phyloP scores from a whole-genome alignment of 768 basidiomycete species.

The Wakefieldia striispora region DNA sequence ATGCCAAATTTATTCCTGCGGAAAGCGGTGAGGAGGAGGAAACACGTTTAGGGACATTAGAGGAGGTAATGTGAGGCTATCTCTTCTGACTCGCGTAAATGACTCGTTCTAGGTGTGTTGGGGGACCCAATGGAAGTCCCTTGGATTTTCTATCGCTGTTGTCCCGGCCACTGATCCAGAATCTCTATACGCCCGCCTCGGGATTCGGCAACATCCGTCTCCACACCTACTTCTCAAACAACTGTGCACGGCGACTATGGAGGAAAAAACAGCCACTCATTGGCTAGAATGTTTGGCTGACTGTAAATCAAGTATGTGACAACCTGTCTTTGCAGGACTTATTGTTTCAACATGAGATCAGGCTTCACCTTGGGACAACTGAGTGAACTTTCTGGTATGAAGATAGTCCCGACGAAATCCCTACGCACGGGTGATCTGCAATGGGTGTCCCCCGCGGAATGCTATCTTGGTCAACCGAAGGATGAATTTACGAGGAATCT shows the following conservation, averaged over 20 bases:
- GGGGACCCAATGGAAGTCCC: conserved; percentile 55
- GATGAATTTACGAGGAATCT: conserved; percentile 69
- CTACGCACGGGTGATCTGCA: neutral
- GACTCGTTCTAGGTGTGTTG: conserved; percentile 55
- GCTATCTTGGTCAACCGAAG: conserved; percentile 56
- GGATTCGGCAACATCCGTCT: conserved; percentile 65
- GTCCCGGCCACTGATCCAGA: conserved; percentile 48
- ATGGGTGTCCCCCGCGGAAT: conserved; percentile 58
- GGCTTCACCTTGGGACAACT: too few species aligned
- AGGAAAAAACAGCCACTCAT: conserved; percentile 48
- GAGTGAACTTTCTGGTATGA: too few species aligned
- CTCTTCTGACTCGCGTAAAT: neutral
- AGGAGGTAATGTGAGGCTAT: conserved; percentile 47
- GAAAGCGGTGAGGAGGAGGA: conserved; percentile 40
- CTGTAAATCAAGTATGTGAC: conserved; percentile 56
- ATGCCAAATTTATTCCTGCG: conserved; percentile 77
- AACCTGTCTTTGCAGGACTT: too few species aligned
- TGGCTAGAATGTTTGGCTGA: conserved; percentile 65
- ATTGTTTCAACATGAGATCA: too few species aligned
- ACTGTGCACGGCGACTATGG: conserved; percentile 54
- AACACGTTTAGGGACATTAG: conserved; percentile 52
- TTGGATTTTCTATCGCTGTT: conserved; percentile 68
- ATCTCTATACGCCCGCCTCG: conserved; percentile 48
- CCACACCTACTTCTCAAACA: conserved; percentile 52
- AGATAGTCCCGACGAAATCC: too few species aligned